phyloP scores from a whole-genome alignment of 1,284 basidiomycete genomes.

The Boletus hoseneyae region DNA sequence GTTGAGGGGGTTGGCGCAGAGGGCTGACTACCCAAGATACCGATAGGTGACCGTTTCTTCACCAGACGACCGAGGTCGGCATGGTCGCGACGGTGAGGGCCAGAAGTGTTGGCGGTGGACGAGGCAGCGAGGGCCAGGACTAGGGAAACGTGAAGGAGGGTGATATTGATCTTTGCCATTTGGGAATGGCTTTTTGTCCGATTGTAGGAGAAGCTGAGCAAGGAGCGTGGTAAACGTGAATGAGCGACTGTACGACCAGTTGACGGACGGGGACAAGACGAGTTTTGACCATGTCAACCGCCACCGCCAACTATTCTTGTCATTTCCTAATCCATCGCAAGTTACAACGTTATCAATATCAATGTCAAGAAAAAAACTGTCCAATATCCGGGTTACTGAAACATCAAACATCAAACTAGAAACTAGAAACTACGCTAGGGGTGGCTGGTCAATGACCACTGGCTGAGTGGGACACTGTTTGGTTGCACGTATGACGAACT shows the following conservation, averaged over 20 bases:
- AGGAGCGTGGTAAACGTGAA: slow-evolving; percentile 19
- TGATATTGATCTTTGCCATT: slow-evolving; percentile 45
- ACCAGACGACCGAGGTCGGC: slow-evolving; percentile 59
- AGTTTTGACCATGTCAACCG: slow-evolving; percentile 22
- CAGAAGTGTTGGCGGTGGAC: slow-evolving; percentile 46
- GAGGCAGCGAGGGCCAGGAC: slow-evolving; percentile 44
- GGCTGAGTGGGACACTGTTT: slow-evolving; percentile 50
- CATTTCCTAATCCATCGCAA: slow-evolving; percentile 20
- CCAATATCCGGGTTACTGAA: slow-evolving; percentile 3
- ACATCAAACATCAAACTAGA: not conserved
- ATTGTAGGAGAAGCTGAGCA: not conserved
- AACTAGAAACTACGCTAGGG: slow-evolving; percentile 28
- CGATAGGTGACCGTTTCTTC: slow-evolving; percentile 52
- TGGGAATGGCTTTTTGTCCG: not conserved
- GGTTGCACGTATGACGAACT: slow-evolving; percentile 54
- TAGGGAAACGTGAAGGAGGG: slow-evolving; percentile 56
- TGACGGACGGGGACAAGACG: not conserved
- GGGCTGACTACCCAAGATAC: slow-evolving; percentile 8
- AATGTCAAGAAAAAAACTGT: slow-evolving; percentile 4
- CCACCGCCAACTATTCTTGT: not conserved
- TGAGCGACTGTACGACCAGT: slow-evolving; percentile 11
- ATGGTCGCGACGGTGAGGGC: slow-evolving; percentile 50
- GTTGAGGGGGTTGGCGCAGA: slow-evolving; percentile 12
- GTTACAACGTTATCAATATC: slow-evolving; percentile 11
- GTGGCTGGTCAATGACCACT: slow-evolving; percentile 66